These are phyloP conservation scores for Phaeotremella skinneri DNA, from an alignment of 768 basidiomycete genomes.

Conservation along the genomic window DNA sequence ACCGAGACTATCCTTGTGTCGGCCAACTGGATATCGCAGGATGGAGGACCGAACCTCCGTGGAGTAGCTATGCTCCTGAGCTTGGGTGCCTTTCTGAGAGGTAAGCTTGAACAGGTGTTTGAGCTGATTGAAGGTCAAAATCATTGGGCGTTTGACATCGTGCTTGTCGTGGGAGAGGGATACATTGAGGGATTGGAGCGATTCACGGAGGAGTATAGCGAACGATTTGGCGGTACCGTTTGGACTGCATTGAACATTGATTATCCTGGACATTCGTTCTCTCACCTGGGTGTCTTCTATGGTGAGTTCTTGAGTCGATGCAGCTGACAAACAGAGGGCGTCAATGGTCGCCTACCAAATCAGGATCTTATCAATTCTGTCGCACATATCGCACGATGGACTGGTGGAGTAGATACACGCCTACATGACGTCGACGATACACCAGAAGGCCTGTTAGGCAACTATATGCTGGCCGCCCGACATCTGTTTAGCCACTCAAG, in stretches of 20 bases:
- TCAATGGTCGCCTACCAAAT: slow-evolving; percentile 92
- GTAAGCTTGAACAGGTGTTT: slow-evolving; percentile 54
- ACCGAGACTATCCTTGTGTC: slow-evolving; percentile 87
- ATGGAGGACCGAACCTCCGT: slow-evolving; percentile 64
- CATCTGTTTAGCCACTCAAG: slow-evolving; percentile 69
- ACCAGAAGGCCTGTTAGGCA: slow-evolving; percentile 9
- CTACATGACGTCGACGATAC: slow-evolving; percentile 68
- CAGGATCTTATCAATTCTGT: slow-evolving; percentile 90
- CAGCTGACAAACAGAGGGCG: slow-evolving; percentile 64
- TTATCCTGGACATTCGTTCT: slow-evolving; percentile 95
- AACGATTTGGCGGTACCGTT: slow-evolving; percentile 72
- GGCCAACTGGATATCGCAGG: slow-evolving; percentile 78
- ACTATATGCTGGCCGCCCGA: slow-evolving; percentile 56
- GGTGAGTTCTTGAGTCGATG: slow-evolving; percentile 58
- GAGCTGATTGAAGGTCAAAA: slow-evolving; percentile 39
- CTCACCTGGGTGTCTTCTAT: slow-evolving; percentile 89
- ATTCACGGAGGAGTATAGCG: slow-evolving; percentile 83
- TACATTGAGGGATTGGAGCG: slow-evolving; percentile 90
- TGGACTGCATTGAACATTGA: slow-evolving; percentile 95
- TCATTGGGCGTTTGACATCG: slow-evolving; percentile 90
- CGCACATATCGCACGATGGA: slow-evolving; percentile 65
- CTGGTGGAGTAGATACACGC: slow-evolving; percentile 71
- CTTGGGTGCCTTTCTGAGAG: slow-evolving; percentile 77
- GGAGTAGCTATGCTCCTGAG: slow-evolving; percentile 82
- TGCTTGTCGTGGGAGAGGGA: slow-evolving; percentile 84